A percentile compares a stretch with the other conserved stretches of the same genome.
Evolutionary conservation across 2,329 filamentous ascomycete species (phyloP).

Genomic region (Trichophyton schoenleinii): DNA sequence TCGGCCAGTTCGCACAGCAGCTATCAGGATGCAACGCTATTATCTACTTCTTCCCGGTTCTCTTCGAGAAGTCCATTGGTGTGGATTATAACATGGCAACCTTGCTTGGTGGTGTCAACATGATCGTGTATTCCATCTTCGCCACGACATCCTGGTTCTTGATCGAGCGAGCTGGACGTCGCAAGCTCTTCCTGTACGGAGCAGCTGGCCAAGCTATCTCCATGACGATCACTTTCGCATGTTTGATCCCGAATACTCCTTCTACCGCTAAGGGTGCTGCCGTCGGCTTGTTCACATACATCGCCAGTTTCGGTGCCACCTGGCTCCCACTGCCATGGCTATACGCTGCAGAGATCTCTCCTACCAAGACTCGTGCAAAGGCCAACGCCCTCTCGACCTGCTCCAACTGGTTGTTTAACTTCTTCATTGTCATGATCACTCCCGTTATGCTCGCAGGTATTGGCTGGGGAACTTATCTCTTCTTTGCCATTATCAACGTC

Average conservation of each 20-base stretch:
- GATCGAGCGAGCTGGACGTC: slow-evolving; percentile 36
- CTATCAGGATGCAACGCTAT: slow-evolving; percentile 28
- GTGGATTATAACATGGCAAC: slow-evolving; percentile 29
- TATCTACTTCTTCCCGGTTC: slow-evolving; percentile 28
- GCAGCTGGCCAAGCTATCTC: slow-evolving; percentile 28
- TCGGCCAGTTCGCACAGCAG: slow-evolving; percentile 36
- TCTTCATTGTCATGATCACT: slow-evolving; percentile 18
- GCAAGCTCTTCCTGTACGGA: slow-evolving; percentile 31
- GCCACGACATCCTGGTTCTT: slow-evolving; percentile 28
- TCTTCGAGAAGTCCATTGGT: slow-evolving; percentile 32
- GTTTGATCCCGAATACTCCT: slow-evolving; percentile 22
- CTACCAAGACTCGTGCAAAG: slow-evolving; percentile 13
- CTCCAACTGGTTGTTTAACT: slow-evolving; percentile 20
- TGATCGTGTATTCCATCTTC: slow-evolving; percentile 21
- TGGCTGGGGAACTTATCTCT: slow-evolving; percentile 28
- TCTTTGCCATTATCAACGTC: slow-evolving; percentile 27
- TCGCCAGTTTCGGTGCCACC: slow-evolving; percentile 54
- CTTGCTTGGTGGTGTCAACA: slow-evolving; percentile 35
- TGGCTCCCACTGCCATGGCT: slow-evolving; percentile 41
- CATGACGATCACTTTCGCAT: slow-evolving; percentile 31
- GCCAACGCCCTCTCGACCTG: slow-evolving; percentile 16
- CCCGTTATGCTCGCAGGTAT: slow-evolving; percentile 17
- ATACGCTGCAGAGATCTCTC: slow-evolving; percentile 15
- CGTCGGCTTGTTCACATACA: slow-evolving; percentile 57
- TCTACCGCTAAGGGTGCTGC: slow-evolving; percentile 28